These are phyloP conservation scores for Paraphoma sp. DNA, from an alignment of 2,329 filamentous ascomycete genomes.

Conservation along the genomic window DNA sequence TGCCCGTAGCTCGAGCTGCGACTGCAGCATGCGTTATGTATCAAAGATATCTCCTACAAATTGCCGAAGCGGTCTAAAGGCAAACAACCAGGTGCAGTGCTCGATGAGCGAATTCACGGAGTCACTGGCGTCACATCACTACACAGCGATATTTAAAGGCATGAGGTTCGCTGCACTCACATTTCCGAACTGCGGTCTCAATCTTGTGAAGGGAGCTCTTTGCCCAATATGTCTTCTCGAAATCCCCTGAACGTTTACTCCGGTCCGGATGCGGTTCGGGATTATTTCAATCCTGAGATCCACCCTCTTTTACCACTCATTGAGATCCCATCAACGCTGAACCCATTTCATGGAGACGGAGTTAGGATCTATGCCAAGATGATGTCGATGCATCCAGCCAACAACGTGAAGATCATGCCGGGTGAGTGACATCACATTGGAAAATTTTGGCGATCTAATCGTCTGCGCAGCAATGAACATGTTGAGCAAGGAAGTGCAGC, in stretches of 20 bases:
- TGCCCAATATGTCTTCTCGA: slow-evolving; percentile 11
- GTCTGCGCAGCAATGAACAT: slow-evolving; percentile 22
- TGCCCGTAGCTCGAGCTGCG: too few relatives aligned
- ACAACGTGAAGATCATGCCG: slow-evolving; percentile 70
- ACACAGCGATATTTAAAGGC: too few relatives aligned
- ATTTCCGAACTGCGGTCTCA: neutral
- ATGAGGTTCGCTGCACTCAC: too few relatives aligned
- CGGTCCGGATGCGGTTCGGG: slow-evolving; percentile 62
- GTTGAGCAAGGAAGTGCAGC: slow-evolving; percentile 18
- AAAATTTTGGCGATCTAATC: neutral
- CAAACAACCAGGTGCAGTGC: too few relatives aligned
- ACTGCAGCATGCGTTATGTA: too few relatives aligned
- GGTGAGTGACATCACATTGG: slow-evolving; percentile 39
- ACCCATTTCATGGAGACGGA: slow-evolving; percentile 64
- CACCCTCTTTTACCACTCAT: slow-evolving; percentile 67
- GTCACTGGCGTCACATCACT: too few relatives aligned
- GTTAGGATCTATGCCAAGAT: slow-evolving; percentile 71
- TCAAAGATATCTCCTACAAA: too few relatives aligned
- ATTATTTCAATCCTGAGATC: slow-evolving; percentile 66
- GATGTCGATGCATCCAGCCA: slow-evolving; percentile 69
- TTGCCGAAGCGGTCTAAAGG: too few relatives aligned
- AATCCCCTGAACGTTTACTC: slow-evolving; percentile 60
- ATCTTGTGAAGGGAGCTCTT: neutral
- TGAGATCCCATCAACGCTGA: slow-evolving; percentile 64
- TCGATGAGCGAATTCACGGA: too few relatives aligned